Evolutionary conservation across 2,329 filamentous ascomycete species (phyloP).

Genomic region (Dryadomyces sulphureus): DNA sequence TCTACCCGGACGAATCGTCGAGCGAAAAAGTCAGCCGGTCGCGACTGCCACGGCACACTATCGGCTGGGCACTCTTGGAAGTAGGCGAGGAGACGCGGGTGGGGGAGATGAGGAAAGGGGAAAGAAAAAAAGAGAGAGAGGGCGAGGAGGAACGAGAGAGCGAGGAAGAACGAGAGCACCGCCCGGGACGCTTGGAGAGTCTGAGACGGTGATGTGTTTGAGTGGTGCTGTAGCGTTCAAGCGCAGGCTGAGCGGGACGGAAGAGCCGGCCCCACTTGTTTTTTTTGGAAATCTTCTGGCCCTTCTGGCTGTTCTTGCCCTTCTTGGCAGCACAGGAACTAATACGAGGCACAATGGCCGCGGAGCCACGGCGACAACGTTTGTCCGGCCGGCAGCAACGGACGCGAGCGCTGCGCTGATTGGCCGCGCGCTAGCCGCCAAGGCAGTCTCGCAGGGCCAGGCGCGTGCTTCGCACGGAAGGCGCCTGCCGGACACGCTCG

Average conservation of each 20-base stretch:
- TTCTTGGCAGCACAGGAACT: not conserved
- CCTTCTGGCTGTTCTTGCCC: no score
- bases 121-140: not conserved
- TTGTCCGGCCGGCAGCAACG: not conserved
- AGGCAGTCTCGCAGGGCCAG: no score
- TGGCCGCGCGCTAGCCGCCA: not conserved
- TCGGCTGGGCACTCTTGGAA: no score
- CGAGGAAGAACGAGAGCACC: conserved; percentile 3
- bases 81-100: not conserved
- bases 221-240: conserved; percentile 18
- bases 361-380: not conserved
- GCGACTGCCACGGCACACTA: not conserved
- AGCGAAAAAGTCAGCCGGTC: not conserved
- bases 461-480: not conserved
- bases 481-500: not conserved
- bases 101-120: not conserved
- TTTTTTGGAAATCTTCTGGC: not conserved
- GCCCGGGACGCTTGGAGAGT: conserved; percentile 13
- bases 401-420: not conserved
- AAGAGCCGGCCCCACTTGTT: not conserved
- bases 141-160: not conserved
- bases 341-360: not conserved
- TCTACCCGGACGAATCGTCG: not conserved
- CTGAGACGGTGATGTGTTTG: conserved; percentile 23
- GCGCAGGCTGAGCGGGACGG: conserved; percentile 4